A percentile compares a stretch with the other conserved stretches of the same genome.
phyloP scores from a whole-genome alignment of 495 filamentous ascomycete species.

The Lophium mytilinum region DNA sequence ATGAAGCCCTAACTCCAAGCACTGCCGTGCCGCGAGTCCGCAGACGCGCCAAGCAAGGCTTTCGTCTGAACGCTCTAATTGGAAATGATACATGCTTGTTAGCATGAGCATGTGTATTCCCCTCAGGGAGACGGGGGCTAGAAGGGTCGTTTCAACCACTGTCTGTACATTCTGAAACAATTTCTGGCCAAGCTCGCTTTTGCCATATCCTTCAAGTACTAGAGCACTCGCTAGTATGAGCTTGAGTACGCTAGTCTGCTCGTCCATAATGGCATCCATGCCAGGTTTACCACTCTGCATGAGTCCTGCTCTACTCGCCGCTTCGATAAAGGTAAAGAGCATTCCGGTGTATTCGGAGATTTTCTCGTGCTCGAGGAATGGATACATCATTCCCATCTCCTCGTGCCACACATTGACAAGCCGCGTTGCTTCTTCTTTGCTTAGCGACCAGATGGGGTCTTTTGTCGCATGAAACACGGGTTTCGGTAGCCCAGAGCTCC shows the following conservation, averaged over 20 bases:
- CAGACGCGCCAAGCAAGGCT: conserved; percentile 71
- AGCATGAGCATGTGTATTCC: conserved; percentile 66
- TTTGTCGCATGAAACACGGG: conserved; percentile 38
- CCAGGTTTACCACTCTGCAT: conserved; percentile 47
- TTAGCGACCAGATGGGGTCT: conserved; percentile 71
- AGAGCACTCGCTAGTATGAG: conserved; percentile 70
- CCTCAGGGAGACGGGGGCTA: conserved; percentile 56
- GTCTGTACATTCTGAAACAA: conserved; percentile 65
- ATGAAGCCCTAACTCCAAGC: conserved; percentile 74
- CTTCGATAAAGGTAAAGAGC: conserved; percentile 65
- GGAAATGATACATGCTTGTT: conserved; percentile 74
- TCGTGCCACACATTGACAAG: conserved; percentile 70
- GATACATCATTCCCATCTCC: conserved; percentile 82
- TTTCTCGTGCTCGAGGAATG: conserved; percentile 61
- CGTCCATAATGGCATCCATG: conserved; percentile 58
- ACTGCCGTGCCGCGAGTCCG: conserved; percentile 65
- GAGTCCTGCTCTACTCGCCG: conserved; percentile 50
- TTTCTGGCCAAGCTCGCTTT: conserved; percentile 60
- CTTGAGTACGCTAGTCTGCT: conserved; percentile 63
- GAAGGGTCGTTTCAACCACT: conserved; percentile 60
- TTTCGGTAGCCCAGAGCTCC: background rate
- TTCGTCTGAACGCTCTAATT: conserved; percentile 60
- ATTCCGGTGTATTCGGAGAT: conserved; percentile 55
- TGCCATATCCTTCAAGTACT: conserved; percentile 63
- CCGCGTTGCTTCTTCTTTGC: conserved; percentile 61